These are phyloP conservation scores for Serpula lacrymans DNA, from an alignment of 768 basidiomycete genomes.

Conservation along the genomic window DNA sequence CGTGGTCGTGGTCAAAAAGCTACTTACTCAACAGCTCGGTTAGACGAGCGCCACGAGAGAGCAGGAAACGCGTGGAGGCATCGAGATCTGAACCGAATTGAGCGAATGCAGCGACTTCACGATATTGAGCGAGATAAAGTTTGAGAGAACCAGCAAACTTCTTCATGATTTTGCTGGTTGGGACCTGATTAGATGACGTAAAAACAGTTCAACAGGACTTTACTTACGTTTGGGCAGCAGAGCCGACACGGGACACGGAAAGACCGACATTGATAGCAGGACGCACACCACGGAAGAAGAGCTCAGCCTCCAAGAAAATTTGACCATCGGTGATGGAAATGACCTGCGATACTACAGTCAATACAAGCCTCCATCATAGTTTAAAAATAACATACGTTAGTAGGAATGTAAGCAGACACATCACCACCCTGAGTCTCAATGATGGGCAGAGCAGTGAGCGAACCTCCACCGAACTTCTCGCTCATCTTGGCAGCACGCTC, in stretches of 20 bases:
- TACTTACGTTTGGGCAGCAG: slow-evolving; percentile 96
- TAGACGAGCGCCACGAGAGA: slow-evolving; percentile 96
- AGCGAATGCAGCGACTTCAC: slow-evolving; percentile 99
- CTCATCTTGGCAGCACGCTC: slow-evolving; percentile 99
- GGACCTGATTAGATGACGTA: background rate
- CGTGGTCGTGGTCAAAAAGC: background rate
- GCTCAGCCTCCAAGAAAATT: slow-evolving; percentile 99
- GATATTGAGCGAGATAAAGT: slow-evolving; percentile 99
- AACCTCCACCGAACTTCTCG: slow-evolving; percentile 98
- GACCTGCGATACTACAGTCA: slow-evolving; percentile 51
- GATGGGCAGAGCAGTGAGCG: slow-evolving; percentile 97
- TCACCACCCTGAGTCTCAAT: slow-evolving; percentile 99
- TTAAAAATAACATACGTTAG: slow-evolving; percentile 57
- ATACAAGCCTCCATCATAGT: background rate
- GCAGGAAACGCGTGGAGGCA: slow-evolving; percentile 97
- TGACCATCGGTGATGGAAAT: slow-evolving; percentile 99
- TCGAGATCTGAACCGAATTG: slow-evolving; percentile 99
- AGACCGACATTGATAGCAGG: slow-evolving; percentile 99
- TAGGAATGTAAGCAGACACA: slow-evolving; percentile 99
- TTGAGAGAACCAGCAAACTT: slow-evolving; percentile 99
- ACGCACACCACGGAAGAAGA: slow-evolving; percentile 99
- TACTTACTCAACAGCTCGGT: slow-evolving; percentile 89
- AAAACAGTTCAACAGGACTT: background rate
- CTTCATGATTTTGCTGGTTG: slow-evolving; percentile 93
- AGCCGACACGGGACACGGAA: slow-evolving; percentile 99